Base-by-base conservation (phyloP, 352 stramenopile species). In the Phytophthora cactorum region DNA sequence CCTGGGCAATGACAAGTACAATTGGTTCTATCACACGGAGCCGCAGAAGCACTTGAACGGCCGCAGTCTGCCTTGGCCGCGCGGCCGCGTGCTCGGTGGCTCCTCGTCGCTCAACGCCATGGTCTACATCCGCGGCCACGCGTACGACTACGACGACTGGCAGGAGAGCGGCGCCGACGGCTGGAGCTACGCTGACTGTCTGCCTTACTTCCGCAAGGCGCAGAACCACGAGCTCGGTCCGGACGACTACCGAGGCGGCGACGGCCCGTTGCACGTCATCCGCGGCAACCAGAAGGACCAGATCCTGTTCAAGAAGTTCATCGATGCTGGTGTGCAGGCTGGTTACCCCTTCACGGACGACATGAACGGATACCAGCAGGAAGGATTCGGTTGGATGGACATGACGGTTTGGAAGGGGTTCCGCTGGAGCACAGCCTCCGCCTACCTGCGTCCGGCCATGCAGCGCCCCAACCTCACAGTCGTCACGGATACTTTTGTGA, bases 311-410 rank as follows among this genome's bases (percentile, higher is more conserved):
- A 79, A 95, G 49, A 93, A 90, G 65, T 95, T 97, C 63, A 95
- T 96, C 41, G 86, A 96, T 43, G 90, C 89, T 3, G 90, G 88
- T 22, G 78, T 95, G 38, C 75, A 96, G 55, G 89, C 89, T 17
- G 89, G 89, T 0, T 97, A 96, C 60, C 84, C 84, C 1, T 94
- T 93, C 68, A 96, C 88, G 8, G 83, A 95, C 7, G 90, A 96
- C 66, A 96, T 95, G 85, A 97, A 97, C 63, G 89, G 89, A 25
- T 96, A 86, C 68, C 85, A 93, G 67, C 88, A 97, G 68, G 89
- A 96, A 67, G 89, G 88, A 17, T 97, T 97, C 50, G 90, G 90
- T n/a, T 96, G 84, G 75, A 96, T 97, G 85, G 90, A 97, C 68
- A 91, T 88, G 84, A 97, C 88, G 14, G 76, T 97, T 36, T 75